Percentiles rank a stretch among this genome's conserved stretches.
phyloP scores from a whole-genome alignment of 176 grass and related monocot species.

The Sorghum bicolor region Sorghum_bicolor_NCBIv3 NC_012871.2:61871501-61872000 shows the following conservation, averaged over 20 bases:
- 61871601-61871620: background rate
- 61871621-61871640: background rate
- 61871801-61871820: constrained; percentile 35
- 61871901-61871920: constrained; percentile 15
- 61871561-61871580: background rate
- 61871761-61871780: background rate
- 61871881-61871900: constrained; percentile 48
- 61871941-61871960: constrained; percentile 57
- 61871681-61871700: background rate
- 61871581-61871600: background rate
- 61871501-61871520: background rate
- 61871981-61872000: constrained; percentile 85
- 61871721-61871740: background rate
- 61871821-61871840: constrained; percentile 87
- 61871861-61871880: constrained; percentile 75
- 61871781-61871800: background rate
- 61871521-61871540: background rate
- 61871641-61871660: background rate
- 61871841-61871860: constrained; percentile 87
- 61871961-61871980: constrained; percentile 76
- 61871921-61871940: constrained; percentile 3
- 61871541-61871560: background rate
- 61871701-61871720: background rate
- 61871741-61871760: background rate
- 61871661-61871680: background rate